A percentile compares a stretch with the other conserved stretches of the same genome.
Conservation (phyloP, 768 basidiomycete genomes). For the Auricularia auricula-judae region DNA sequence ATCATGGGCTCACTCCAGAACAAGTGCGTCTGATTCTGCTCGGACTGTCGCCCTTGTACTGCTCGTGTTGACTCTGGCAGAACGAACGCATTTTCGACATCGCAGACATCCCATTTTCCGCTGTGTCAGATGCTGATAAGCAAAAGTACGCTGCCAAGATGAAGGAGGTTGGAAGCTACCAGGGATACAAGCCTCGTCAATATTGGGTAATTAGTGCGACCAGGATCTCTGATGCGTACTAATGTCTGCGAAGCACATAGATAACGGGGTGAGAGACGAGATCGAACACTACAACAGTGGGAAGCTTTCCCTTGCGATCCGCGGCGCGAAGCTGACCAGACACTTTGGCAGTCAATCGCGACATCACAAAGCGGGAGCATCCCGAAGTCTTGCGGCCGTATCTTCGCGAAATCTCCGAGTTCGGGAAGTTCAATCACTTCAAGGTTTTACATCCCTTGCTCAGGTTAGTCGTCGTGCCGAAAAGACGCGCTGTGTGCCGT, state of each 20-base stretch:
- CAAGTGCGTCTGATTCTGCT: slow-evolving; percentile 9
- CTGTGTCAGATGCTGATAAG: slow-evolving; percentile 22
- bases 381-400: not conserved
- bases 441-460: not conserved
- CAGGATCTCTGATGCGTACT: slow-evolving; percentile 17
- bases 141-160: slow-evolving; percentile 21
- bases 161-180: slow-evolving; percentile 24
- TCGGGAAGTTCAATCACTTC: not conserved
- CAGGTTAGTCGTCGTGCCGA: not conserved
- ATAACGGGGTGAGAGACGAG: slow-evolving; percentile 23
- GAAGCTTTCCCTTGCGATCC: not conserved
- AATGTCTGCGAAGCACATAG: slow-evolving; percentile 20
- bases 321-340: not conserved
- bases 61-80: slow-evolving; percentile 7
- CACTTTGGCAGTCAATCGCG: not conserved
- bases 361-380: not conserved
- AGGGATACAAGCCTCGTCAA: slow-evolving; percentile 22
- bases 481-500: not conserved
- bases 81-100: slow-evolving; percentile 22
- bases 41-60: not conserved
- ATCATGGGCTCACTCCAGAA: slow-evolving; percentile 20
- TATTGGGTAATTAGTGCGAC: not conserved
- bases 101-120: slow-evolving; percentile 21
- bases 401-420: not conserved
- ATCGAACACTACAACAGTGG: slow-evolving; percentile 23